Percentiles rank a stretch among this genome's conserved stretches.
These are phyloP conservation scores for Liquidambar formosana DNA, from an alignment of 164 flowering plant species.

Conservation along the genomic window DNA sequence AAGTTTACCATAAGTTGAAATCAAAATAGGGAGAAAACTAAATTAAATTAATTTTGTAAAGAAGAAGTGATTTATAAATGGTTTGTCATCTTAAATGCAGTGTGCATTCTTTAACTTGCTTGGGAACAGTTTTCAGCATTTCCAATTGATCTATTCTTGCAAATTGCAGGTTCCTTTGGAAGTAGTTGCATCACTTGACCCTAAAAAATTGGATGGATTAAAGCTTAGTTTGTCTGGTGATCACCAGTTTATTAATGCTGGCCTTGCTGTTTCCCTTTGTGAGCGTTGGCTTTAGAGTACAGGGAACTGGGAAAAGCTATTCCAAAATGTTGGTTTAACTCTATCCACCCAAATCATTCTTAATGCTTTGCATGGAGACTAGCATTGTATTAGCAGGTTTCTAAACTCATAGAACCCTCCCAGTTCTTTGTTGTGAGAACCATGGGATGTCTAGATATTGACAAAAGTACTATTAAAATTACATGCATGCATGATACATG, in stretches of 20 bases:
- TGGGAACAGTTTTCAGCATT: background rate
- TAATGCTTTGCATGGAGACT: background rate
- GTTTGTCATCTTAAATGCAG: background rate
- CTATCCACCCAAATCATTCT: background rate
- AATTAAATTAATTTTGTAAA: too few relatives aligned
- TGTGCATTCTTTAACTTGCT: background rate
- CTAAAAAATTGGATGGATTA: slow-evolving; percentile 37
- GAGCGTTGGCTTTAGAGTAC: slow-evolving; percentile 73
- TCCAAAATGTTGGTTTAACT: slow-evolving; percentile 41
- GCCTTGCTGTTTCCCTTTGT: slow-evolving; percentile 79
- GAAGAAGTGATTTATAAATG: too few relatives aligned
- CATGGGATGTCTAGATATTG: background rate
- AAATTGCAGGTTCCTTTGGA: slow-evolving; percentile 65
- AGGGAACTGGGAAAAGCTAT: slow-evolving; percentile 54
- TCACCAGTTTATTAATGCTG: slow-evolving; percentile 79
- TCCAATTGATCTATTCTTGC: slow-evolving; percentile 11
- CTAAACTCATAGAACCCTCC: background rate
- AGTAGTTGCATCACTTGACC: slow-evolving; percentile 57
- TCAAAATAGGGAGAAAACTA: too few relatives aligned
- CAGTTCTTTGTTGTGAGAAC: background rate
- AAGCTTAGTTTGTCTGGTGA: slow-evolving; percentile 79
- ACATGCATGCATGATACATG: too few relatives aligned
- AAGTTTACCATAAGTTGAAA: too few relatives aligned
- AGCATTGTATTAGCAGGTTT: background rate
- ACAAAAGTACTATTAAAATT: too few relatives aligned